Percentiles rank a stretch among this genome's conserved stretches.
Conservation (phyloP, 2,329 filamentous ascomycete genomes). For the Immersiporthe knoxdaviesiana region DNA sequence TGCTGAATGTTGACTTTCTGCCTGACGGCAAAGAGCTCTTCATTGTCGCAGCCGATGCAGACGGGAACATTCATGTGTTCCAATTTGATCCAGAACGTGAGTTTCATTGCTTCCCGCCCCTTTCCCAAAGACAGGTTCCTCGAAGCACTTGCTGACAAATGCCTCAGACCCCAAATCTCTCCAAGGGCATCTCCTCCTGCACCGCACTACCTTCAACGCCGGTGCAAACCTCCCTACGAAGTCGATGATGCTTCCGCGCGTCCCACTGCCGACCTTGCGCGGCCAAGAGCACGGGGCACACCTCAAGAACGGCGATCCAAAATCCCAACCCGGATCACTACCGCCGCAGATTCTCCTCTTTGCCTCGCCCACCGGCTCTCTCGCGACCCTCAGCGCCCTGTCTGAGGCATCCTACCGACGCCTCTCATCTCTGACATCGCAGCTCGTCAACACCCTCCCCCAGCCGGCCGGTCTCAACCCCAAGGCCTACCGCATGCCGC, state of each 20-base stretch:
- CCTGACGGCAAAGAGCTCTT: slow-evolving; percentile 83
- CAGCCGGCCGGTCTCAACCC: slow-evolving; percentile 83
- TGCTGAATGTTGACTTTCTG: slow-evolving; percentile 83
- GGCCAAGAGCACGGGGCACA: slow-evolving; percentile 40
- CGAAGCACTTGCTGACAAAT: slow-evolving; percentile 34
- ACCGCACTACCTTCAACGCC: slow-evolving; percentile 84
- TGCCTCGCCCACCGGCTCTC: slow-evolving; percentile 73
- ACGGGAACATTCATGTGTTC: slow-evolving; percentile 84
- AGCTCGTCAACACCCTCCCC: slow-evolving; percentile 75
- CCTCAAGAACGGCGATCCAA: slow-evolving; percentile 35
- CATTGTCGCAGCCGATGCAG: slow-evolving; percentile 80
- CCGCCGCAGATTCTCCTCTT: slow-evolving; percentile 62
- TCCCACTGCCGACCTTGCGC: slow-evolving; percentile 39
- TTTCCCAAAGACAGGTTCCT: slow-evolving; percentile 15
- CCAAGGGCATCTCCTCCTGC: slow-evolving; percentile 83
- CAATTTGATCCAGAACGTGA: slow-evolving; percentile 94
- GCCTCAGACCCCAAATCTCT: slow-evolving; percentile 84
- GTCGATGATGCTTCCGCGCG: slow-evolving; percentile 75
- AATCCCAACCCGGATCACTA: slow-evolving; percentile 42
- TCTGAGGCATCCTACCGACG: slow-evolving; percentile 82
- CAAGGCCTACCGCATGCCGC: slow-evolving; percentile 70
- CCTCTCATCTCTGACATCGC: slow-evolving; percentile 77
- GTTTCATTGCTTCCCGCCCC: slow-evolving; percentile 40
- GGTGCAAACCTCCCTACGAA: slow-evolving; percentile 76
- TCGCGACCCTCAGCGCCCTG: slow-evolving; percentile 77